Evolutionary conservation across 208 protist species (phyloP).

Genomic region (Crithidia thermophila): DNA sequence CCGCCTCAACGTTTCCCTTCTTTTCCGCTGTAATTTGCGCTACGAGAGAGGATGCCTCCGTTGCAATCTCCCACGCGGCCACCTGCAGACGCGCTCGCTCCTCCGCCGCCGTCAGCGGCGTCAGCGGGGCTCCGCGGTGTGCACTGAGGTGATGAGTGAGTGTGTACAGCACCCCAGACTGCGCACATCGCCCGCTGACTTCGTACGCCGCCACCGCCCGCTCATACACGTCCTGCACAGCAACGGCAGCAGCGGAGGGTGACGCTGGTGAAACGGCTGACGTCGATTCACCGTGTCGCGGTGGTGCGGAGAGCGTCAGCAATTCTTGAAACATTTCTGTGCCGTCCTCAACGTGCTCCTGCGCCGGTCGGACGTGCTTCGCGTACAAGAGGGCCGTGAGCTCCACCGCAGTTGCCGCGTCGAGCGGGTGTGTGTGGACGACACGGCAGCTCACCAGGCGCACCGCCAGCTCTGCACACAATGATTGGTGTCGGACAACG

Average conservation of each 20-base stretch:
- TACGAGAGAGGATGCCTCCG: too few relatives aligned
- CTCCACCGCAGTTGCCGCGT: slow-evolving; percentile 21
- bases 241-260: too few relatives aligned
- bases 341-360: slow-evolving; percentile 37
- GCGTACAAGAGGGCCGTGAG: slow-evolving; percentile 13
- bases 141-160: slow-evolving; percentile 12
- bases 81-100: slow-evolving; percentile 15
- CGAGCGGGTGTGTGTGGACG: slow-evolving; percentile 23
- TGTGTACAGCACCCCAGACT: slow-evolving; percentile 21
- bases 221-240: background rate
- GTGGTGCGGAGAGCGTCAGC: background rate
- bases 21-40: background rate
- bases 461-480: slow-evolving; percentile 7
- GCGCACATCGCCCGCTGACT: slow-evolving; percentile 20
- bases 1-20: background rate
- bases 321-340: slow-evolving; percentile 25
- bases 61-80: slow-evolving; percentile 1
- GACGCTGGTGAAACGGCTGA: too few relatives aligned
- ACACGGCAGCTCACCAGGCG: slow-evolving; percentile 5
- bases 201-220: slow-evolving; percentile 22
- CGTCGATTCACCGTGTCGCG: background rate
- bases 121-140: background rate
- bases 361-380: slow-evolving; percentile 19
- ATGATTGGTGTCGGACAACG: background rate
- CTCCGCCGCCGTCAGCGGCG: slow-evolving; percentile 6